Conservation (phyloP, 2,329 filamentous ascomycete species). For the Ophiostoma ulmi region DNA sequence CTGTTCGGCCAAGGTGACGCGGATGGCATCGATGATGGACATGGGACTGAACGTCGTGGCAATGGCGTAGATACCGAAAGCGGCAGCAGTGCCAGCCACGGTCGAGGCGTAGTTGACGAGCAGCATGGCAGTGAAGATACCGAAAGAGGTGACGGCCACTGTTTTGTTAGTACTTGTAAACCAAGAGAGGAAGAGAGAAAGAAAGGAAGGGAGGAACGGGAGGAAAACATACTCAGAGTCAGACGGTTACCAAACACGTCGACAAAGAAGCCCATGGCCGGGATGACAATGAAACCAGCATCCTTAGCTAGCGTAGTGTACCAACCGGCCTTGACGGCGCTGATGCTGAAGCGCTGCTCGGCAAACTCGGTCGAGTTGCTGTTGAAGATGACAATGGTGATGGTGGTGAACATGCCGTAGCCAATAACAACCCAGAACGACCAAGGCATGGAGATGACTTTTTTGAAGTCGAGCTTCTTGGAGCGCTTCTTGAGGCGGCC, state of each 20-base stretch:
- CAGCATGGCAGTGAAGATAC: constrained; percentile 50
- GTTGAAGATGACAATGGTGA: constrained; percentile 39
- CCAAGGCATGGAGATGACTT: constrained; percentile 56
- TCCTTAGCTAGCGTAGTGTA: constrained; percentile 55
- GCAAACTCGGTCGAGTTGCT: constrained; percentile 56
- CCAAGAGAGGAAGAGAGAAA: constrained; percentile 25
- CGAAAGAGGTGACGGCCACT: constrained; percentile 40
- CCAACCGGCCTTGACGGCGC: constrained; percentile 53
- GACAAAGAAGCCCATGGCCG: constrained; percentile 41
- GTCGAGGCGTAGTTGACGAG: constrained; percentile 49
- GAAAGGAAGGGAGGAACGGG: background rate
- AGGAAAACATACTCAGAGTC: background rate
- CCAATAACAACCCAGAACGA: constrained; percentile 51
- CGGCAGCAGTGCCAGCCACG: constrained; percentile 49
- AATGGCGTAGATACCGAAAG: constrained; percentile 56
- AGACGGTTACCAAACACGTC: constrained; percentile 34
- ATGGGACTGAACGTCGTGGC: constrained; percentile 53
- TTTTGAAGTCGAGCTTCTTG: constrained; percentile 51
- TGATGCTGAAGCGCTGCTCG: constrained; percentile 53
- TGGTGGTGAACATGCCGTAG: constrained; percentile 20
- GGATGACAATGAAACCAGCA: constrained; percentile 53
- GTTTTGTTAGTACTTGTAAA: constrained; percentile 37
- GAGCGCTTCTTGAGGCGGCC: constrained; percentile 57
- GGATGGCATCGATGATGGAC: constrained; percentile 55
- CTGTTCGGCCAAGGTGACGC: constrained; percentile 47